Conservation (phyloP, 78 protist species). For the Reticulomyxa filosa region DNA sequence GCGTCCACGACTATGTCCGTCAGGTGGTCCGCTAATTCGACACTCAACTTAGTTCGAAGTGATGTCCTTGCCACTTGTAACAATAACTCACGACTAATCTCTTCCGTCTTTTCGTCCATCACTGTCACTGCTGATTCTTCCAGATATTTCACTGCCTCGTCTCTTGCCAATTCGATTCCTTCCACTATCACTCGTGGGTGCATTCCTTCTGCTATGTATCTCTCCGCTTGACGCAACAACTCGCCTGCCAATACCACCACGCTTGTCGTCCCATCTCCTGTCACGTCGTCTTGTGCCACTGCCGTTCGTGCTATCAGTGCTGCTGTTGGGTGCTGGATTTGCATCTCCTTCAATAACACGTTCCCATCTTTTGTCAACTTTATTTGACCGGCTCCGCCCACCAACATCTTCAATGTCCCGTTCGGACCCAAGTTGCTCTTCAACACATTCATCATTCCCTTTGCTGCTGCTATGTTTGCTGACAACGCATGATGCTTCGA, state of each 20-base stretch:
- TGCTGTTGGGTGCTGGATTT: slow-evolving; percentile 97
- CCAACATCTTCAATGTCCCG: slow-evolving; percentile 56
- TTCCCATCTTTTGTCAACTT: slow-evolving; percentile 97
- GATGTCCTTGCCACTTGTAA: slow-evolving; percentile 66
- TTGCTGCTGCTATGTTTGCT: slow-evolving; percentile 77
- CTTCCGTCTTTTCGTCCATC: background rate
- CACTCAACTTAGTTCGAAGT: slow-evolving; percentile 64
- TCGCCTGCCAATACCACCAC: slow-evolving; percentile 90
- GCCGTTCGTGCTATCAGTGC: slow-evolving; percentile 93
- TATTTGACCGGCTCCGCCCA: slow-evolving; percentile 92
- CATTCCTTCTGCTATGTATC: slow-evolving; percentile 73
- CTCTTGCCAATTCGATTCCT: slow-evolving; percentile 83
- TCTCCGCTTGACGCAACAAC: slow-evolving; percentile 68
- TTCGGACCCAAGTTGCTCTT: slow-evolving; percentile 95
- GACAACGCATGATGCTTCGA: slow-evolving; percentile 29
- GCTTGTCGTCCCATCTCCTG: slow-evolving; percentile 99
- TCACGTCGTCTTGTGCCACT: slow-evolving; percentile 93
- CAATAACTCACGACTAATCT: slow-evolving; percentile 34
- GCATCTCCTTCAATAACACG: slow-evolving; percentile 25
- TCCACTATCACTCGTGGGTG: slow-evolving; percentile 92
- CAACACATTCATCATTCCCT: slow-evolving; percentile 74
- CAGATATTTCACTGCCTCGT: slow-evolving; percentile 34
- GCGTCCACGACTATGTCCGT: too few species aligned
- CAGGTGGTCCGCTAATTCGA: slow-evolving; percentile 51
- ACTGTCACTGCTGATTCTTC: too few species aligned